A percentile compares a stretch with the other conserved stretches of the same genome.
phyloP scores from a whole-genome alignment of 2,329 filamentous ascomycete genomes.

The Sporothrix luriei region DNA sequence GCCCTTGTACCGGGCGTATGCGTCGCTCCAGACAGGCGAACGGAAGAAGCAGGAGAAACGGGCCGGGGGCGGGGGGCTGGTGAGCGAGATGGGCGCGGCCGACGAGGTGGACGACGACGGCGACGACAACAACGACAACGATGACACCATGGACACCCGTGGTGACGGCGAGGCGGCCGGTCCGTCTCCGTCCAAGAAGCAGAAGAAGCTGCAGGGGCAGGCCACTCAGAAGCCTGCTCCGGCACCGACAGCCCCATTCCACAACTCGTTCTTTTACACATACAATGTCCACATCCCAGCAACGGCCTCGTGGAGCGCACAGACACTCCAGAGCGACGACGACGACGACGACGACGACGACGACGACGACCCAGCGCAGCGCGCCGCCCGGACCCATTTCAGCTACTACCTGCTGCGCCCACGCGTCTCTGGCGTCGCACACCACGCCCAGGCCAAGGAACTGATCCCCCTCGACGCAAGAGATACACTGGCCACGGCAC shows the following conservation, averaged over 20 bases:
- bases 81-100: background rate
- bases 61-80: conserved; percentile 6
- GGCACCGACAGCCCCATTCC: background rate
- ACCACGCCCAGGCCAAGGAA: conserved; percentile 33
- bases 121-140: background rate
- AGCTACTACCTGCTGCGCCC: conserved; percentile 41
- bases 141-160: conserved; percentile 18
- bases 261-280: conserved; percentile 26
- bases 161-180: conserved; percentile 6
- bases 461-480: conserved; percentile 58
- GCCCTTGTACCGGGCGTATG: conserved; percentile 40
- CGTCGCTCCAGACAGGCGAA: conserved; percentile 39
- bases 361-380: conserved; percentile 37
- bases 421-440: conserved; percentile 1
- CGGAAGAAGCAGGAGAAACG: conserved; percentile 31
- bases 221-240: background rate
- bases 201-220: background rate
- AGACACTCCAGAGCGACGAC: background rate
- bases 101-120: conserved; percentile 18
- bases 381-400: conserved; percentile 33
- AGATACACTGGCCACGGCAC: conserved; percentile 53
- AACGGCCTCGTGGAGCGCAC: conserved; percentile 39
- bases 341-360: conserved; percentile 32
- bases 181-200: background rate
- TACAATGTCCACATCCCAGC: conserved; percentile 38